A percentile compares a stretch with the other conserved stretches of the same genome.
Evolutionary conservation across 2,329 filamentous ascomycete species (phyloP).

Genomic region (Nothophoma quercina): DNA sequence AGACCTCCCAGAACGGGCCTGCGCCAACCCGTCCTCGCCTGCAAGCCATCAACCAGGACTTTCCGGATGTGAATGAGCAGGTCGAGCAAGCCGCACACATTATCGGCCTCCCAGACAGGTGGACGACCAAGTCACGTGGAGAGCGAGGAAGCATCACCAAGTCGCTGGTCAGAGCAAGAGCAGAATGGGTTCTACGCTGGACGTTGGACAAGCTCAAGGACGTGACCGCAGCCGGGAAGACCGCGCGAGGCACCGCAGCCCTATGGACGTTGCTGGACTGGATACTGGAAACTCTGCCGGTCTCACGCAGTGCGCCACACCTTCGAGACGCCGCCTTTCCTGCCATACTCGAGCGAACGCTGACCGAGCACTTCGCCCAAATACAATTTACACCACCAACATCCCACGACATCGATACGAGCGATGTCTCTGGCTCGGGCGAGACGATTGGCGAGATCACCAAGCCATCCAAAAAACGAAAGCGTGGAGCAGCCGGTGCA

Average conservation of each 20-base stretch:
- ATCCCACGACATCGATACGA: constrained; percentile 19
- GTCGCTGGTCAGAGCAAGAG: constrained; percentile 48
- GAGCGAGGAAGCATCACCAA: constrained; percentile 19
- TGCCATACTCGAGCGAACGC: constrained; percentile 68
- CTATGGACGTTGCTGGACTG: constrained; percentile 68
- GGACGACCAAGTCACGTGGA: constrained; percentile 27
- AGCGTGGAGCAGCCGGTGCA: constrained; percentile 35
- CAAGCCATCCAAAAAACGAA: constrained; percentile 46
- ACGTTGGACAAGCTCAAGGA: constrained; percentile 66
- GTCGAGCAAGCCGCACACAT: constrained; percentile 52
- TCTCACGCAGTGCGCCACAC: constrained; percentile 73
- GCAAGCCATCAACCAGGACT: constrained; percentile 50
- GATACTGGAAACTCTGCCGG: constrained; percentile 70
- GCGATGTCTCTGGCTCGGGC: constrained; percentile 37
- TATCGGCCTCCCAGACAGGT: constrained; percentile 46
- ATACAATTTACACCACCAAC: constrained; percentile 4
- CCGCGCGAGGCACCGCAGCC: constrained; percentile 53
- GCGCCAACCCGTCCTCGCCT: constrained; percentile 48
- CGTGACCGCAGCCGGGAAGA: constrained; percentile 42
- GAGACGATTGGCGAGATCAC: constrained; percentile 34
- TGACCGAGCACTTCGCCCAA: constrained; percentile 61
- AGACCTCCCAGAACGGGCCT: constrained; percentile 24
- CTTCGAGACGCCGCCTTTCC: constrained; percentile 75
- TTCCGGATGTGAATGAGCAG: constrained; percentile 47
- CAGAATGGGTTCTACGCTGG: constrained; percentile 74